Percentiles rank a stretch among this genome's conserved stretches.
These are phyloP conservation scores for Polyporus tsugae DNA, from an alignment of 1,284 basidiomycete species.

Conservation along the genomic window DNA sequence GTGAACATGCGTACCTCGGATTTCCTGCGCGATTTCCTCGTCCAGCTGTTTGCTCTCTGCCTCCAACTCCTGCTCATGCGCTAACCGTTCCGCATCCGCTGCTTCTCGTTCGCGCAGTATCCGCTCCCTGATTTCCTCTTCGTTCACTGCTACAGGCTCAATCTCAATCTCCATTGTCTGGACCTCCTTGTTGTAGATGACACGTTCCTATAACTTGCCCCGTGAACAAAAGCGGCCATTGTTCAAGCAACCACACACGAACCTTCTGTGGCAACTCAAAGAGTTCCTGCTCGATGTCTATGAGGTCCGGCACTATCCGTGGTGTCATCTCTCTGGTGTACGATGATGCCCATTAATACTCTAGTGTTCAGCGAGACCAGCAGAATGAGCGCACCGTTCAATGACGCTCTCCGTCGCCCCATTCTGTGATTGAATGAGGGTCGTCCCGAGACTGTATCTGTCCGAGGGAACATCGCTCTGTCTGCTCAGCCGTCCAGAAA, in stretches of 20 bases:
- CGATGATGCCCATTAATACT: not conserved
- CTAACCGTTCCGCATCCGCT: constrained; percentile 70
- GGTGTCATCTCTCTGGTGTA: constrained; percentile 67
- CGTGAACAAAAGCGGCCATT: not conserved
- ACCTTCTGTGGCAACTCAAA: constrained; percentile 92
- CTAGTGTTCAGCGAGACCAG: no score
- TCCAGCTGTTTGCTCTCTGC: constrained; percentile 83
- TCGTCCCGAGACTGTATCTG: constrained; percentile 48
- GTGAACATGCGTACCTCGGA: constrained; percentile 62
- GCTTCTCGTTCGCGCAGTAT: constrained; percentile 70
- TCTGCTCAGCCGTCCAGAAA: constrained; percentile 69
- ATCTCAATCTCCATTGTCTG: constrained; percentile 82
- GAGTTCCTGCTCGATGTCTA: constrained; percentile 88
- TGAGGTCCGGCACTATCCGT: constrained; percentile 73
- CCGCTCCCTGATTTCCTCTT: constrained; percentile 79
- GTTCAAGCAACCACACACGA: constrained; percentile 25
- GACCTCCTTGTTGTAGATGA: constrained; percentile 94
- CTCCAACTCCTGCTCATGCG: constrained; percentile 82
- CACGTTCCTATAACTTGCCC: constrained; percentile 66
- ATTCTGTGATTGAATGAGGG: constrained; percentile 56
- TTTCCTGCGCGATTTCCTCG: constrained; percentile 83
- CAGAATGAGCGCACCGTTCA: constrained; percentile 58
- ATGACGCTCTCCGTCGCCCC: constrained; percentile 71
- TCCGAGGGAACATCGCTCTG: constrained; percentile 68
- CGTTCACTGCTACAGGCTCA: constrained; percentile 55